Conservation (phyloP, 2,329 filamentous ascomycete genomes). For the Elsinoe batatas region DNA sequence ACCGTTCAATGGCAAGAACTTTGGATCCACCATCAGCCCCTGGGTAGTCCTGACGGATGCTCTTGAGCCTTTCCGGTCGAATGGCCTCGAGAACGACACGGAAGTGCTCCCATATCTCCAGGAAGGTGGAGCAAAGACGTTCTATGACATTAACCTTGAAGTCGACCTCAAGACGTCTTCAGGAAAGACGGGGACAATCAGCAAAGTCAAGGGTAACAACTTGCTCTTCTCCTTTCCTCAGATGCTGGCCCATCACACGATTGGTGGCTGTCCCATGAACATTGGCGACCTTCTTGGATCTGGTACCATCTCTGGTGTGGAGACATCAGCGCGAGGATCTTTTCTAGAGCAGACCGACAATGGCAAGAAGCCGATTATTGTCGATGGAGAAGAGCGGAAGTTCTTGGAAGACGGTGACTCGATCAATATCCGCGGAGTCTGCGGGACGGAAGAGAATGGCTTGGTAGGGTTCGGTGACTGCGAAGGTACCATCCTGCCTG, state of each 20-base stretch:
- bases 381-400: conserved; percentile 54
- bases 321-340: conserved; percentile 52
- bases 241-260: conserved; percentile 70
- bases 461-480: conserved; percentile 71
- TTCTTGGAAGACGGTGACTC: conserved; percentile 70
- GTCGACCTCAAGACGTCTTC: conserved; percentile 49
- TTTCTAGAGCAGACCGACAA: conserved; percentile 62
- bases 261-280: conserved; percentile 65
- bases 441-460: conserved; percentile 51
- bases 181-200: conserved; percentile 48
- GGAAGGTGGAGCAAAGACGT: conserved; percentile 48
- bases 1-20: conserved; percentile 78
- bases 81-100: conserved; percentile 46
- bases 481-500: conserved; percentile 50
- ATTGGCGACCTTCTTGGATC: conserved; percentile 67
- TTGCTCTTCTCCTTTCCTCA: conserved; percentile 76
- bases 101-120: conserved; percentile 53
- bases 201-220: conserved; percentile 52
- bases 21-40: conserved; percentile 64
- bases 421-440: conserved; percentile 55
- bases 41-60: conserved; percentile 74
- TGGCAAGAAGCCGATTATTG: conserved; percentile 54
- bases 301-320: conserved; percentile 64
- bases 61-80: conserved; percentile 54
- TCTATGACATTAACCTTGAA: conserved; percentile 60